Base-by-base conservation (phyloP, 768 basidiomycete species). In the Termitomyces sp. region DNA sequence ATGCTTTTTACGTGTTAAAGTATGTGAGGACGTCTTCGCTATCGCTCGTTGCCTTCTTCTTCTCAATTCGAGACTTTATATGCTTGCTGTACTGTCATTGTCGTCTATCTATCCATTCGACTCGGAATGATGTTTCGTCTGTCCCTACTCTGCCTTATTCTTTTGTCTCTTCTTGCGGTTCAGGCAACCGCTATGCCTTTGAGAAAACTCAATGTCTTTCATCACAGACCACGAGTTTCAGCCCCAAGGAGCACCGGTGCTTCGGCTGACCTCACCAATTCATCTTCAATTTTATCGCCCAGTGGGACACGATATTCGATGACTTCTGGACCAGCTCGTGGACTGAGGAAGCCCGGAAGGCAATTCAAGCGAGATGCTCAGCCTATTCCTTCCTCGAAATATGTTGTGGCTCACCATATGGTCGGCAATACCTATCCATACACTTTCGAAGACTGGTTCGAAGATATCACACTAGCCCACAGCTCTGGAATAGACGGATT, bases 361-460 rank as follows among this genome's bases (percentile, higher is more conserved):
- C 20, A 42, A 36, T 41, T 9, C 9, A 56, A 49, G 31, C 33
- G 55, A 56, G 37, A 36, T 31, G n/a, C 3, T 24, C 26, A 52
- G 54, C 47, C 33, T 64, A 65, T 42, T 60, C 62, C 5, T 52
- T 44, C 63, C 59, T 31, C 51, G 5, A 78, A 84, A 76, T 76
- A 75, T 65, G 82, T 85, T 20, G 75, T 84, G 1, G 79, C 81
- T 8, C 84, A 86, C 62, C 77, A 80, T 61, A 85, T 86, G 75
- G 77, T 87, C 31, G 88, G 88, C 34, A 89, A 89, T 62, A 77
- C 84, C 3, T 86, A 82, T 69, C 80, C 84, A 2, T 89, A 87
- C 68, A 81, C 68, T 7, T 55, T 72, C 16, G 62, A 74, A 57
- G 77, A 80, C 55, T 81, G 79, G 78, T 58, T 59, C 68, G 68